Percentiles rank a stretch among this genome's conserved stretches.
These are phyloP conservation scores for Zychaea mexicana DNA, from an alignment of 371 early-diverging fungal genomes.

Conservation along the genomic window DNA sequence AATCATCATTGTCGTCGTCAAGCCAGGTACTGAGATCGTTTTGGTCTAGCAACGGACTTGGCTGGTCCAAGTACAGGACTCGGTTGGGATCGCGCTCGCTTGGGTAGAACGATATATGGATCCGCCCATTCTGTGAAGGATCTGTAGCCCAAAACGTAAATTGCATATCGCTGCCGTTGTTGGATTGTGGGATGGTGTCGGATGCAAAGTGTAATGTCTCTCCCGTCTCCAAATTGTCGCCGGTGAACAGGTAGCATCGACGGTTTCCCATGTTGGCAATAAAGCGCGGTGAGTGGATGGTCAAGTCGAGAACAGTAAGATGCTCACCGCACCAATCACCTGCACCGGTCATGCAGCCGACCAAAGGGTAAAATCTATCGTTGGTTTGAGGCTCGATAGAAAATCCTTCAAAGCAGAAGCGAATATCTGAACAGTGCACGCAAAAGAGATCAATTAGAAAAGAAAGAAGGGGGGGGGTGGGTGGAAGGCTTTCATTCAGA, in stretches of 20 bases:
- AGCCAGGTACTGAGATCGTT: conserved; percentile 13
- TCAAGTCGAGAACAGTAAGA: conserved; percentile 18
- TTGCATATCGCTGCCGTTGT: conserved; percentile 4
- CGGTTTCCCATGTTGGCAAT: conserved; percentile 14
- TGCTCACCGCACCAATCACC: conserved; percentile 18
- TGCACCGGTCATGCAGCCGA: conserved; percentile 19
- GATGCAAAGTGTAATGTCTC: background rate
- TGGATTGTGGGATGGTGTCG: conserved; percentile 12
- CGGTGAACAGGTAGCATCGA: conserved; percentile 24
- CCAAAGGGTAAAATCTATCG: conserved; percentile 9
- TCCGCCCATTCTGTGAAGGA: conserved; percentile 6
- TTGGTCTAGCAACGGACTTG: no score
- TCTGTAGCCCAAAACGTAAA: conserved; percentile 7
- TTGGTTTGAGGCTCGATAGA: background rate
- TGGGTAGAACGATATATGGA: conserved; percentile 26
- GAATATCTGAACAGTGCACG: conserved; percentile 17
- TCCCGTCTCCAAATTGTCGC: conserved; percentile 3
- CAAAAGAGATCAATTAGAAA: no score
- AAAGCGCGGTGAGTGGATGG: conserved; percentile 18
- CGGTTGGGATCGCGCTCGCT: conserved; percentile 25
- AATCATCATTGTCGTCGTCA: conserved; percentile 24
- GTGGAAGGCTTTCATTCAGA: no score
- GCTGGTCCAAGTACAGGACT: conserved; percentile 13
- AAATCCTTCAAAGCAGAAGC: conserved; percentile 42
- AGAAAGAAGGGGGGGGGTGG: no score